Base-by-base conservation (phyloP, 306 rosid genomes). In the Malus sieversii region DNA sequence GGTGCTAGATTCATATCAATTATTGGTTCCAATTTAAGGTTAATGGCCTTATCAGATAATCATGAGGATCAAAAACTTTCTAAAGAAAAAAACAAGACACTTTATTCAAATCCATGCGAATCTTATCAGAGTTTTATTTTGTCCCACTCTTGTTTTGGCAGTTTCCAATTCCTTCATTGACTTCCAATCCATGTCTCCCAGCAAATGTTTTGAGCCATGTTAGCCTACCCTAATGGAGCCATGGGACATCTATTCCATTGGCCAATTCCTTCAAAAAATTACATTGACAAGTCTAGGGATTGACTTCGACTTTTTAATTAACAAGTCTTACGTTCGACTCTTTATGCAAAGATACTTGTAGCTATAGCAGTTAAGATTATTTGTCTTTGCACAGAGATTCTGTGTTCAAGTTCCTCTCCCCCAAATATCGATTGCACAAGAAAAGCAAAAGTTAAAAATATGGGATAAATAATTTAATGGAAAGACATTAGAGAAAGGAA, bases 101-200 rank as follows among this genome's bases (percentile, higher is more conserved):
- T 71, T 71, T 71, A 40, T 57, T 70, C 22, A 22, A 75, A 73
- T 20, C 73, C 55, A 48, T 55, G 64, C 40, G 62, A 61, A 75
- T 72, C 79, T 67, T 71, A n/a, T 14, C 25, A 6, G 57, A 35
- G 51, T 67, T 33, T 16, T 71, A 61, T 52, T 59, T 79, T 83
- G 32, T 61, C 67, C 45, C 58, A 16, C 18, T 72, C 72, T 18
- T 68, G 40, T 70, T 78, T 78, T 75, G 83, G 72, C 68, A 12
- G 55, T 22, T 66, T 69, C 30, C 57, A 64, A 64, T 18, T 8
- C 19, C 22, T 29, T 51, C 65, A 14, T 51, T 72, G 73, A 76
- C 81, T 75, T 74, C 46, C 2, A 15, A 30, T 53, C 35, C 65
- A 35, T n/a, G 59, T 66, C 80, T 58, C 30, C 30, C 4, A 35